Evolutionary conservation across 1,139 yeast species (phyloP).

Genomic region (Nadsonia commutata): DNA sequence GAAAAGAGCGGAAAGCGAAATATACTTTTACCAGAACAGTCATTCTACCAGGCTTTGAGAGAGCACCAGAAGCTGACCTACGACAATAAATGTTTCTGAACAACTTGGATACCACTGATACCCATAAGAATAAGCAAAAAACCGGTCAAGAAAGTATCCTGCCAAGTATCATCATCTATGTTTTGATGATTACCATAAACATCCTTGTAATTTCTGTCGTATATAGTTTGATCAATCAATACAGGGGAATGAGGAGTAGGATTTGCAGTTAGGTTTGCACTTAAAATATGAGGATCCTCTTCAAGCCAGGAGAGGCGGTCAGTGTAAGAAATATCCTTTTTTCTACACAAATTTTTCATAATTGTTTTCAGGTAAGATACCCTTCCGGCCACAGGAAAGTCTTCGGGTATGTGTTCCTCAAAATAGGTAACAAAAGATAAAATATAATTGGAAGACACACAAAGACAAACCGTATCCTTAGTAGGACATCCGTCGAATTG

Average conservation of each 20-base stretch:
- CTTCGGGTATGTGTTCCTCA: constrained; percentile 7
- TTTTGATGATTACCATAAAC: constrained; percentile 16
- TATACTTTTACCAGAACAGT: constrained; percentile 13
- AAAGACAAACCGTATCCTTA: constrained; percentile 20
- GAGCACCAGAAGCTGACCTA: constrained; percentile 15
- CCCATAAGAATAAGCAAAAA: constrained; percentile 24
- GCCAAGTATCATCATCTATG: constrained; percentile 21
- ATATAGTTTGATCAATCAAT: constrained; percentile 6
- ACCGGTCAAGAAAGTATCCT: constrained; percentile 20
- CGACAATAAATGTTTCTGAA: constrained; percentile 12
- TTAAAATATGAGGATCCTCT: constrained; percentile 8
- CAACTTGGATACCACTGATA: constrained; percentile 11
- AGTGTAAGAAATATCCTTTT: constrained; percentile 7
- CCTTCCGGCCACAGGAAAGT: constrained; percentile 4
- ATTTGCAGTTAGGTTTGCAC: constrained; percentile 4
- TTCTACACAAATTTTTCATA: no score
- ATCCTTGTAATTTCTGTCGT: constrained; percentile 8
- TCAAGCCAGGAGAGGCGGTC: constrained; percentile 11
- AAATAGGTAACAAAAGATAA: constrained; percentile 19
- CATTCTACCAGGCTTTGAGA: constrained; percentile 13
- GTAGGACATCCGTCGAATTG: constrained; percentile 17
- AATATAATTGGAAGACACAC: constrained; percentile 17
- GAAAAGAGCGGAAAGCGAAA: constrained; percentile 22
- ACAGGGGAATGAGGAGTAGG: constrained; percentile 7
- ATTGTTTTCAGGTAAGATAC: no score